phyloP scores from a whole-genome alignment of 2,329 filamentous ascomycete species.

The Alternaria novae-zelandiae region DNA sequence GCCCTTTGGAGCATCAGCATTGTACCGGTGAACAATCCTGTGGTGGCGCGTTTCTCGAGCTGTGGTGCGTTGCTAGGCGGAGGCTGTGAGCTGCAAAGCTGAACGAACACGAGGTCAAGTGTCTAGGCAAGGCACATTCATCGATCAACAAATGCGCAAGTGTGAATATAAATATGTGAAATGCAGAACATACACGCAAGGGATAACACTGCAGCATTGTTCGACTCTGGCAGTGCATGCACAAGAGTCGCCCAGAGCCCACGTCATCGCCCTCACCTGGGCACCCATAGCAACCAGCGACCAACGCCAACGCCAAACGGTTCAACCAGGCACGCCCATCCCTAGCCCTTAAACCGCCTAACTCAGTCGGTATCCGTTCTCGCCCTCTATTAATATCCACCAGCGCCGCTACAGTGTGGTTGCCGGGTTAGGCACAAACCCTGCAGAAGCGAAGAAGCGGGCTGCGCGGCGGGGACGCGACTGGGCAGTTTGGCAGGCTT shows the following conservation, averaged over 20 bases:
- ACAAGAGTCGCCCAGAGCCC: neutral
- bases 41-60: neutral
- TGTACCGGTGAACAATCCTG: neutral
- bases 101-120: neutral
- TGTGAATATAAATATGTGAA: neutral
- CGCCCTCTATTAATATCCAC: slow-evolving; percentile 11
- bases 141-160: neutral
- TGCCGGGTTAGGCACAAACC: slow-evolving; percentile 12
- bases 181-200: neutral
- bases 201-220: neutral
- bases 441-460: slow-evolving; percentile 7
- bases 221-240: neutral
- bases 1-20: neutral
- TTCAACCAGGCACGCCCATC: neutral
- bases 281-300: neutral
- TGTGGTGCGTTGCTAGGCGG: neutral
- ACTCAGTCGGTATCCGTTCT: neutral
- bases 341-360: neutral
- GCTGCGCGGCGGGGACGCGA: slow-evolving; percentile 13
- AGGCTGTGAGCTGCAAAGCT: slow-evolving; percentile 1
- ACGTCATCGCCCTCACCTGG: neutral
- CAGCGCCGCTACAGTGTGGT: slow-evolving; percentile 3
- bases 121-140: neutral
- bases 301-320: neutral
- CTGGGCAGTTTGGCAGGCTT: slow-evolving; percentile 2